Base-by-base conservation (phyloP, 1,139 yeast species). In the Debaryomycetaceae sp. region DNA sequence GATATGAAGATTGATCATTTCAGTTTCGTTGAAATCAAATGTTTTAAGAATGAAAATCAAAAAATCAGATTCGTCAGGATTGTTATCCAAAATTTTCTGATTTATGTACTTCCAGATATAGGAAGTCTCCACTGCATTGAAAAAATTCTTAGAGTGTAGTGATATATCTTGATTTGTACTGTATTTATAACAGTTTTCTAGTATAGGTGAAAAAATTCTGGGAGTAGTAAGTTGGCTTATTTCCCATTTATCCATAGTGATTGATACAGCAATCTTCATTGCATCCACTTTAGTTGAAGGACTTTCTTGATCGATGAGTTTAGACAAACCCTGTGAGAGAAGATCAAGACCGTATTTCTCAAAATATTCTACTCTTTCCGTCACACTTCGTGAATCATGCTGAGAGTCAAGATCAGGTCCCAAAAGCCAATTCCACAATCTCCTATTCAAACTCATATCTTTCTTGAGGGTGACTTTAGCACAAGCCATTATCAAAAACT, bases 161-260 rank as follows among this genome's bases (percentile, higher is more conserved):
- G 86, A 54, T 0, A 87, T 66, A 17, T 80, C 84, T 5, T 57
- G 57, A 43, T 60, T 56, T 1, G 56, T 57, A 27, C 42, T 52
- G 37, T 45, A 43, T 23, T 53, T 37, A 39, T 50, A 48, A 67
- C 75, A 49, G 62, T 71, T 46, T 59, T 62, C 45, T 44, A 91
- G 64, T 5, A 87, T 69, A 0, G 95, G 91, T 0, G 79, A 65
- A 42, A 91, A 78, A n/a, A 90, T 62, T 29, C 67, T 63, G 0
- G 96, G 95, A 0, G 90, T 81, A 1, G 91, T 69, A 24, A 76
- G 63, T 22, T 83, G 81, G 11, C 96, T 93, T 35, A 93, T 83
- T 62, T 93, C 98, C 98, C 98, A 93, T 52, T 89, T 79, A 58
- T 93, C 98, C 81, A 90, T 80, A 5, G 90, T 74, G 5, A 95